Conservation (phyloP, 306 rosid genomes). For the Cicer chorassanicum region DNA sequence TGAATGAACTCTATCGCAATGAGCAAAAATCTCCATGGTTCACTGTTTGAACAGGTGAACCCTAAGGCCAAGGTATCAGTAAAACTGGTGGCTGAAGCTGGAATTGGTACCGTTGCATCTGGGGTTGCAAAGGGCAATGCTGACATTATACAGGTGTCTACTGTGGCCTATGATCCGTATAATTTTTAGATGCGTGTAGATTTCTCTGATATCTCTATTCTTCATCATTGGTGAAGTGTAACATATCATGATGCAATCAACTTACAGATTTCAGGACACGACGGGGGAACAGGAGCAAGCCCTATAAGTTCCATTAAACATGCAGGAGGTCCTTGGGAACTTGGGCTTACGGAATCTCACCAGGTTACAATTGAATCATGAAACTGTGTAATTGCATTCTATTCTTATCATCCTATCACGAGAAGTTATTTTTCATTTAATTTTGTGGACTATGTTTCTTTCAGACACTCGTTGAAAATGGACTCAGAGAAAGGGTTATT, state of each 20-base stretch:
- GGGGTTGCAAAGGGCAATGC: conserved; percentile 99
- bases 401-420: conserved; percentile 40
- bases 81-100: conserved; percentile 97
- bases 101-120: conserved; percentile 99
- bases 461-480: conserved; percentile 87
- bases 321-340: conserved; percentile 99
- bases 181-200: conserved; percentile 16
- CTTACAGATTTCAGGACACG: conserved; percentile 92
- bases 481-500: conserved; percentile 96
- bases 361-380: conserved; percentile 69
- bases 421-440: conserved; percentile 35
- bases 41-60: conserved; percentile 73
- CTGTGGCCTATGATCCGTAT: conserved; percentile 36
- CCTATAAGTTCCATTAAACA: conserved; percentile 99
- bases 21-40: conserved; percentile 38
- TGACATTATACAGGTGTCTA: conserved; percentile 86
- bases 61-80: conserved; percentile 97
- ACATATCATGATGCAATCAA: conserved; percentile 15
- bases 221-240: conserved; percentile 31
- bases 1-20: conserved; percentile 37
- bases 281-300: conserved; percentile 99
- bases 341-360: conserved; percentile 93
- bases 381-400: conserved; percentile 27
- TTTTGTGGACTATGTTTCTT: conserved; percentile 40
- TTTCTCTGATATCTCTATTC: conserved; percentile 25